A percentile compares a stretch with the other conserved stretches of the same genome.
Conservation (phyloP, 139 green algal genomes). For the Mesotaenium endlicherianum region DNA sequence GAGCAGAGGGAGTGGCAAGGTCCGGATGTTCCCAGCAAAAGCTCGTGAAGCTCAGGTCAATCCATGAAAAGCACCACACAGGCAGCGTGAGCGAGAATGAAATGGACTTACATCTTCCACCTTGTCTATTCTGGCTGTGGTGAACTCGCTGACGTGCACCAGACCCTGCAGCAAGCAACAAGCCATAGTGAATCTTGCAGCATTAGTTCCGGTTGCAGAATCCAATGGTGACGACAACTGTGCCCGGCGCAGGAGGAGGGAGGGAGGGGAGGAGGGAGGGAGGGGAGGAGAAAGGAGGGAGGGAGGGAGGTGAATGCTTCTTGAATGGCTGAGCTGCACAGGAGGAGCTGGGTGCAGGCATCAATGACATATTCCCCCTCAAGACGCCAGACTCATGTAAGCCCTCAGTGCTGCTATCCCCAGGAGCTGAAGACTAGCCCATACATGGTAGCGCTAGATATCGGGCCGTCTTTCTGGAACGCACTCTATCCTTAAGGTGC, state of each 20-base stretch:
- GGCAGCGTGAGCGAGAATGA: not conserved
- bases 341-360: not conserved
- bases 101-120: constrained; percentile 49
- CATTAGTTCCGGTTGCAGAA: constrained; percentile 73
- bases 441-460: not conserved
- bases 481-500: not conserved
- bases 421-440: not conserved
- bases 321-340: too few species aligned
- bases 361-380: not conserved
- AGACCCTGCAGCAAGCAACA: constrained; percentile 42
- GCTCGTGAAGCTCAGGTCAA: too few species aligned
- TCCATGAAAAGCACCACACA: not conserved
- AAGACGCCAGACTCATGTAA: not conserved
- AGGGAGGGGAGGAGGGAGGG: not conserved
- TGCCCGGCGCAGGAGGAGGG: not conserved
- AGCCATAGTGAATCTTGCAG: constrained; percentile 48
- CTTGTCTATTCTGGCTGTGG: constrained; percentile 44
- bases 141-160: constrained; percentile 51
- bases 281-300: not conserved
- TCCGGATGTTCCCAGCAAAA: not conserved
- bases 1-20: not conserved
- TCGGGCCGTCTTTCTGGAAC: not conserved
- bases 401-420: not conserved
- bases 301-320: not conserved
- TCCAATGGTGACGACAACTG: too few species aligned